phyloP scores from a whole-genome alignment of 2,329 filamentous ascomycete genomes.

The Alternaria longipes region DNA sequence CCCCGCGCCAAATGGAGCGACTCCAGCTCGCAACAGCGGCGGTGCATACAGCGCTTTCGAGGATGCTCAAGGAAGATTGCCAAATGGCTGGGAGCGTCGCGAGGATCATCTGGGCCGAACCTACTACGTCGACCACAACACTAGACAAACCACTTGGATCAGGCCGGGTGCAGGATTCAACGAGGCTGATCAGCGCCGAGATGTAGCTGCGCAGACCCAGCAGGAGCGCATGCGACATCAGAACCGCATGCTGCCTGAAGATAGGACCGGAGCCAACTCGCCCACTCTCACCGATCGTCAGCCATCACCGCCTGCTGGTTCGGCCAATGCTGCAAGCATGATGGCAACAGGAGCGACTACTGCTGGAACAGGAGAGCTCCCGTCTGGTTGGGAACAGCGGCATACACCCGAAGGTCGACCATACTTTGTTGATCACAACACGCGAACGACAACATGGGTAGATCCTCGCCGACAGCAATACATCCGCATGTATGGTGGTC shows the following conservation, averaged over 20 bases:
- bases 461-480: slow-evolving; percentile 97
- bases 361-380: slow-evolving; percentile 92
- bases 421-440: slow-evolving; percentile 99
- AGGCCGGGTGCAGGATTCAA: slow-evolving; percentile 82
- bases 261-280: slow-evolving; percentile 91
- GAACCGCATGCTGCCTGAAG: slow-evolving; percentile 93
- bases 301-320: slow-evolving; percentile 48
- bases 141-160: slow-evolving; percentile 95
- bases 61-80: slow-evolving; percentile 91
- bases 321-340: slow-evolving; percentile 76
- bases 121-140: slow-evolving; percentile 99
- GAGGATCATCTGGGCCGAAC: slow-evolving; percentile 95
- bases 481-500: slow-evolving; percentile 97
- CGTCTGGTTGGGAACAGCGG: slow-evolving; percentile 94
- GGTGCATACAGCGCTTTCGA: slow-evolving; percentile 85
- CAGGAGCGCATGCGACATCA: slow-evolving; percentile 93
- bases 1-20: slow-evolving; percentile 45
- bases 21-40: slow-evolving; percentile 52
- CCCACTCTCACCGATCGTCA: slow-evolving; percentile 73
- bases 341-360: slow-evolving; percentile 96
- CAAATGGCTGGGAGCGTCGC: slow-evolving; percentile 92
- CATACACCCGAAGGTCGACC: slow-evolving; percentile 93
- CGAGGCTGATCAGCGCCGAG: slow-evolving; percentile 76
- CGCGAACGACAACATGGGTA: slow-evolving; percentile 97
- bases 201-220: slow-evolving; percentile 89